phyloP scores from a whole-genome alignment of 192 early-diverging fungal genomes.

The Gaertneriomyces sp. region DNA sequence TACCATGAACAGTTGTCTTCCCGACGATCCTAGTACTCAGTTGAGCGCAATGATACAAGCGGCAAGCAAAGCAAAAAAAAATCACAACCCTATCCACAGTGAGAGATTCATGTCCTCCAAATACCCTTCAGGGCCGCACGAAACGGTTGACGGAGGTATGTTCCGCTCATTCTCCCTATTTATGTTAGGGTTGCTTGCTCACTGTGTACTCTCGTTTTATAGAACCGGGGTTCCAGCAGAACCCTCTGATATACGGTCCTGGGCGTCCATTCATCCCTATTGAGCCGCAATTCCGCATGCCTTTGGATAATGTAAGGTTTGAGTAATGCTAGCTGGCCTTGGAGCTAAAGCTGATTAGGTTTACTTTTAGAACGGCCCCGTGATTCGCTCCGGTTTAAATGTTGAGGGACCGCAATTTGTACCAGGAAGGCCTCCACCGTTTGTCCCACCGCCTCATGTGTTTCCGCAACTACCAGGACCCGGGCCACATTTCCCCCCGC shows the following conservation, averaged over 20 bases:
- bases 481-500: slow-evolving; percentile 1
- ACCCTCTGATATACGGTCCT: no score
- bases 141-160: slow-evolving; percentile 10
- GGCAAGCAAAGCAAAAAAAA: slow-evolving; percentile 28
- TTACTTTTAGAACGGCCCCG: background rate
- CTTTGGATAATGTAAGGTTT: background rate
- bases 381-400: background rate
- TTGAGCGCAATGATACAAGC: slow-evolving; percentile 29
- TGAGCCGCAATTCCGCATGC: background rate
- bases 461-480: background rate
- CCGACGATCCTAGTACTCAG: slow-evolving; percentile 25
- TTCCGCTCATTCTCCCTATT: background rate
- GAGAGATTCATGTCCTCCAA: background rate
- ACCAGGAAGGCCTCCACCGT: slow-evolving; percentile 8
- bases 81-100: slow-evolving; percentile 5
- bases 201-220: background rate
- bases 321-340: background rate
- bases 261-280: no score
- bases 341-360: background rate
- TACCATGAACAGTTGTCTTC: slow-evolving; percentile 19
- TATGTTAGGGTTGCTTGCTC: background rate
- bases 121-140: background rate
- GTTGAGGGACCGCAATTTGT: slow-evolving; percentile 11
- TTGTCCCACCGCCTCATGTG: slow-evolving; percentile 16
- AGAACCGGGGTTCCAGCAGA: no score